A percentile compares a stretch with the other conserved stretches of the same genome.
phyloP scores from a whole-genome alignment of 345 rosid species.

The thale cress (Arabidopsis thaliana) region TAIR10.1 NC_003074.8:4966501-4967000 shows the following conservation, averaged over 20 bases:
- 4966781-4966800: slow-evolving; percentile 86
- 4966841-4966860: slow-evolving; percentile 77
- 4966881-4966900: slow-evolving; percentile 2
- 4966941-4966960: slow-evolving; percentile 28
- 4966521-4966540: slow-evolving; percentile 90
- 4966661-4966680: slow-evolving; percentile 90
- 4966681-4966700: slow-evolving; percentile 94
- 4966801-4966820: slow-evolving; percentile 86
- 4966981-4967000: slow-evolving; percentile 23
- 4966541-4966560: slow-evolving; percentile 87
- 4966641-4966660: slow-evolving; percentile 92
- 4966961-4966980: slow-evolving; percentile 26
- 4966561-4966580: slow-evolving; percentile 93
- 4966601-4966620: slow-evolving; percentile 92
- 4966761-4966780: slow-evolving; percentile 87
- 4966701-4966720: slow-evolving; percentile 65
- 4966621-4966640: slow-evolving; percentile 88
- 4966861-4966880: slow-evolving; percentile 60
- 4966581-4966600: slow-evolving; percentile 84
- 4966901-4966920: slow-evolving; percentile 29
- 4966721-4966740: slow-evolving; percentile 82
- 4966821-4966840: slow-evolving; percentile 77
- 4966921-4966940: slow-evolving; percentile 30
- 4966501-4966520: slow-evolving; percentile 86
- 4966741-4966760: slow-evolving; percentile 94